Percentiles rank a stretch among this genome's conserved stretches.
phyloP scores from a whole-genome alignment of 345 rosid genomes.

The Brassica rapa region DNA sequence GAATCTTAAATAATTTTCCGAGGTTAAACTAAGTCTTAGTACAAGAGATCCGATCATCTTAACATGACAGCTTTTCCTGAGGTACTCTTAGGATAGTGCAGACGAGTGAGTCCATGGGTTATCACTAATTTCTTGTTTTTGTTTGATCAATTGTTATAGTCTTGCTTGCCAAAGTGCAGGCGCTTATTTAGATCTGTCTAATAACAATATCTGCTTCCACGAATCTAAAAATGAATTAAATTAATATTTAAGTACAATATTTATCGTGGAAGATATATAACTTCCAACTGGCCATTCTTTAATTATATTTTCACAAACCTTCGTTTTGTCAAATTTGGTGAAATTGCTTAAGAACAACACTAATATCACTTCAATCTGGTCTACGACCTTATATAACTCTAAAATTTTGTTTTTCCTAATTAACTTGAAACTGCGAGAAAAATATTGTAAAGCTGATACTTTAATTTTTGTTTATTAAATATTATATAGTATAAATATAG shows the following conservation, averaged over 20 bases:
- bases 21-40: background rate
- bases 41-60: background rate
- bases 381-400: background rate
- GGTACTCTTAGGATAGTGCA: background rate
- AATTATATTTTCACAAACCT: background rate
- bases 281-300: background rate
- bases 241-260: background rate
- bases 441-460: background rate
- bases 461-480: background rate
- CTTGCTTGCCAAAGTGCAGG: background rate
- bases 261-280: background rate
- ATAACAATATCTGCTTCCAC: background rate
- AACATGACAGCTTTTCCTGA: background rate
- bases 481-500: background rate
- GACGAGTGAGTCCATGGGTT: background rate
- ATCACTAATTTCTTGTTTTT: background rate
- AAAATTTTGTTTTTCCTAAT: background rate
- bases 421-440: background rate
- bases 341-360: background rate
- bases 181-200: background rate
- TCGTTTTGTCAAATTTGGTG: background rate
- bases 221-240: conserved; percentile 13
- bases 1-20: background rate
- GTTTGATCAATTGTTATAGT: background rate
- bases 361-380: background rate